A percentile compares a stretch with the other conserved stretches of the same genome.
phyloP scores from a whole-genome alignment of 2,329 filamentous ascomycete genomes.

The Daldinia sp. region DNA sequence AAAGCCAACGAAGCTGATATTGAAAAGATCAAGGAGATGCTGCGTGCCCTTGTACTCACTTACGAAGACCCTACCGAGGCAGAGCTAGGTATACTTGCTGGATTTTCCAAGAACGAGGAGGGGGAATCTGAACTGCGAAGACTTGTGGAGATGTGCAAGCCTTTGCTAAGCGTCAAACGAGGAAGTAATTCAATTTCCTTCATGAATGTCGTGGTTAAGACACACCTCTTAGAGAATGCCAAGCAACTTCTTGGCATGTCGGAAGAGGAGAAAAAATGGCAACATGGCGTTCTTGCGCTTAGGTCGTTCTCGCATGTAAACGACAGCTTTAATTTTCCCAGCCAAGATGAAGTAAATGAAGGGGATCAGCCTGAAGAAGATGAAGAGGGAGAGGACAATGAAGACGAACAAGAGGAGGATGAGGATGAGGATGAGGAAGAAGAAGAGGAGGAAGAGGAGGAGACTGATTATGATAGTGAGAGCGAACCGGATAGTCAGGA shows the following conservation, averaged over 20 bases:
- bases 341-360: slow-evolving; percentile 22
- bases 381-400: slow-evolving; percentile 17
- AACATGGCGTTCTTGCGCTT: slow-evolving; percentile 57
- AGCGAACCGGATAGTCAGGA: slow-evolving; percentile 36
- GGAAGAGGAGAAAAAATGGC: slow-evolving; percentile 55
- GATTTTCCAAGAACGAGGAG: slow-evolving; percentile 50
- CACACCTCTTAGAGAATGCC: slow-evolving; percentile 56
- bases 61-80: slow-evolving; percentile 56
- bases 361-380: slow-evolving; percentile 26
- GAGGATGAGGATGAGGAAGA: slow-evolving; percentile 30
- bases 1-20: slow-evolving; percentile 48
- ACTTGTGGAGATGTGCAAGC: slow-evolving; percentile 56
- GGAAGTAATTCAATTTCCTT: slow-evolving; percentile 48
- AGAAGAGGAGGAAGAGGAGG: slow-evolving; percentile 30
- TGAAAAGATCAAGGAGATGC: slow-evolving; percentile 58
- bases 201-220: slow-evolving; percentile 54
- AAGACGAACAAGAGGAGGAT: slow-evolving; percentile 9
- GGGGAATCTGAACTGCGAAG: slow-evolving; percentile 52
- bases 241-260: slow-evolving; percentile 53
- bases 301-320: slow-evolving; percentile 56
- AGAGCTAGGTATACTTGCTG: slow-evolving; percentile 56
- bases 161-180: slow-evolving; percentile 49
- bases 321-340: slow-evolving; percentile 51
- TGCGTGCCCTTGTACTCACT: slow-evolving; percentile 57
- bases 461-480: slow-evolving; percentile 33